phyloP scores from a whole-genome alignment of 73 alveolate species.

The Tetrahymena malaccensis region DNA sequence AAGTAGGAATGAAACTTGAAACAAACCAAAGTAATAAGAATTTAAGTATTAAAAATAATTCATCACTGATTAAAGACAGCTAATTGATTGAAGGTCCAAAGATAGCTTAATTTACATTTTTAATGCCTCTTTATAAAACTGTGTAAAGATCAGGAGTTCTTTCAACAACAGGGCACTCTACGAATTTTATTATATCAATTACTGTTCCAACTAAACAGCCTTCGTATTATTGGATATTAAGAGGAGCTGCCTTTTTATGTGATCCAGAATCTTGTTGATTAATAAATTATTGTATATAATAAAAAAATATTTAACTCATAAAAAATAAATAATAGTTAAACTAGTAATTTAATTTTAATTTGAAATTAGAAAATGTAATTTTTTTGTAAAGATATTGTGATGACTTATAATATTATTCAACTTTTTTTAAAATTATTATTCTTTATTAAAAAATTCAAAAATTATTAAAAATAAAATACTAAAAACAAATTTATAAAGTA shows the following conservation, averaged over 20 bases:
- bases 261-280: neutral
- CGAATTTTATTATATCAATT: conserved; percentile 88
- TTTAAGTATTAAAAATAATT: neutral
- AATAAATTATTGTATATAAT: neutral
- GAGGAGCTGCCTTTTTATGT: conserved; percentile 69
- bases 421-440: too few relatives aligned
- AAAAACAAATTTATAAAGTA: too few relatives aligned
- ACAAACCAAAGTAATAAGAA: neutral
- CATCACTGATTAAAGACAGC: neutral
- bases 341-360: too few relatives aligned
- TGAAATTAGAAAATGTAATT: neutral
- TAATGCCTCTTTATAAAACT: conserved; percentile 94
- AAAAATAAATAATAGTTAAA: too few relatives aligned
- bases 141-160: conserved; percentile 86
- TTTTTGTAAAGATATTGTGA: too few relatives aligned
- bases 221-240: conserved; percentile 71
- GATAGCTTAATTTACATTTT: conserved; percentile 79
- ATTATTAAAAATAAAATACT: too few relatives aligned
- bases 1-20: neutral
- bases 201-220: conserved; percentile 82
- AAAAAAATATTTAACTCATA: too few relatives aligned
- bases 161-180: conserved; percentile 94
- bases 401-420: too few relatives aligned
- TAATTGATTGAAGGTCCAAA: conserved; percentile 60
- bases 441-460: too few relatives aligned